Conservation (phyloP, 78 protist genomes). For the Bodo saltans region DNA sequence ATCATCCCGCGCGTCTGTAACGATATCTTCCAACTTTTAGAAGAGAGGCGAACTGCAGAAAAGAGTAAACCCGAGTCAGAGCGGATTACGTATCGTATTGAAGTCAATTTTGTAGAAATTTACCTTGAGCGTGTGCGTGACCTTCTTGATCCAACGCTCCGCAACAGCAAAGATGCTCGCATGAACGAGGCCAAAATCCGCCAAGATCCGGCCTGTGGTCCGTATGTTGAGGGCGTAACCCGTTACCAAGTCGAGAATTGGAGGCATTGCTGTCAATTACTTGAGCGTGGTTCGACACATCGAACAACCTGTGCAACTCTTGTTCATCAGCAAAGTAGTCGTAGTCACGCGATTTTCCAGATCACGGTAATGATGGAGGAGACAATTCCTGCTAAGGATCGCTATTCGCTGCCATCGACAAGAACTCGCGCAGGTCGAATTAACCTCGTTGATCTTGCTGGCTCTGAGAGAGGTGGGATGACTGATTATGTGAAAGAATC, state of each 20-base stretch:
- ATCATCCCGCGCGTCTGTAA: slow-evolving; percentile 33
- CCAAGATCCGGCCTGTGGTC: slow-evolving; percentile 32
- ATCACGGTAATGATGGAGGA: slow-evolving; percentile 33
- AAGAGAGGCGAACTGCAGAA: background rate
- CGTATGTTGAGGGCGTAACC: slow-evolving; percentile 53
- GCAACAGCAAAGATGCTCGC: background rate
- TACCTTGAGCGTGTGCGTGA: slow-evolving; percentile 83
- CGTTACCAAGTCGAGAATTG: slow-evolving; percentile 33
- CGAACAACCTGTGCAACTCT: slow-evolving; percentile 65
- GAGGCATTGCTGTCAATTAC: slow-evolving; percentile 45
- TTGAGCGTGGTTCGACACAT: slow-evolving; percentile 49
- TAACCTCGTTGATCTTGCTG: slow-evolving; percentile 86
- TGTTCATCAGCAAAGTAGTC: slow-evolving; percentile 63
- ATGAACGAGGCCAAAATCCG: slow-evolving; percentile 35
- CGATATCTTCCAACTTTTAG: slow-evolving; percentile 3
- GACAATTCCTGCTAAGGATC: background rate
- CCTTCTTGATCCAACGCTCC: slow-evolving; percentile 46
- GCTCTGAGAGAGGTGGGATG: slow-evolving; percentile 71
- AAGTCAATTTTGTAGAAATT: slow-evolving; percentile 71
- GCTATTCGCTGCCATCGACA: background rate
- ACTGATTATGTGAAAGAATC: slow-evolving; percentile 69
- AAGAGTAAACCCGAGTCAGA: background rate
- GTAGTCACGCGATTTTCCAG: slow-evolving; percentile 67
- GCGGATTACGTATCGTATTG: slow-evolving; percentile 47
- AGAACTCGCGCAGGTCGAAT: slow-evolving; percentile 48